Conservation (phyloP, 306 rosid genomes). For the Quercus cerris region DNA sequence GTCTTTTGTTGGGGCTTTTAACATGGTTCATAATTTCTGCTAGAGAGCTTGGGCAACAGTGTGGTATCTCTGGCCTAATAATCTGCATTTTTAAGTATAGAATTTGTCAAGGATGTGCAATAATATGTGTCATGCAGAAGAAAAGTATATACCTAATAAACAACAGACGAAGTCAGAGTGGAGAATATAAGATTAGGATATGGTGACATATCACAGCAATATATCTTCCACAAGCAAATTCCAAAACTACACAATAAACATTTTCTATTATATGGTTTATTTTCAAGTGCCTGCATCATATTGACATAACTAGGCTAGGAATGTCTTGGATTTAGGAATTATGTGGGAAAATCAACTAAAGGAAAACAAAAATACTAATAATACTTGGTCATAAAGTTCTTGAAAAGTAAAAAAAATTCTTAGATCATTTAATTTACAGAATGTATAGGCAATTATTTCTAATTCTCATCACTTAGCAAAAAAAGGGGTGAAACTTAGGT, state of each 20-base stretch:
- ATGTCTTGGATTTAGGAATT: background rate
- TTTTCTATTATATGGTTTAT: background rate
- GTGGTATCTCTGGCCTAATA: slow-evolving; percentile 9
- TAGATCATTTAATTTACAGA: background rate
- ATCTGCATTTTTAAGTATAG: background rate
- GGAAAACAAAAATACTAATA: background rate
- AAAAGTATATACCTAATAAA: background rate
- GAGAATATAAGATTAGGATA: background rate
- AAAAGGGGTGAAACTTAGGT: no score
- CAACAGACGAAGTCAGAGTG: background rate
- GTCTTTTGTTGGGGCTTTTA: background rate
- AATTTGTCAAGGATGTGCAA: background rate
- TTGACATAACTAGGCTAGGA: background rate
- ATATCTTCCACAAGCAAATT: slow-evolving; percentile 21
- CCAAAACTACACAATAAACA: slow-evolving; percentile 15
- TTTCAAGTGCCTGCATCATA: slow-evolving; percentile 1
- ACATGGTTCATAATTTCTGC: background rate
- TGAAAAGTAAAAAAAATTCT: background rate
- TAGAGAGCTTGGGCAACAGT: slow-evolving; percentile 2
- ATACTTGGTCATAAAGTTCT: background rate
- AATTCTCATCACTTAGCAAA: no score
- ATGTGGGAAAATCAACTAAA: background rate
- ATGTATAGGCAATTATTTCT: background rate
- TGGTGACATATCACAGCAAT: background rate
- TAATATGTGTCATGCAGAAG: background rate